Percentiles rank a stretch among this genome's conserved stretches.
Conservation (phyloP, 2,329 filamentous ascomycete genomes). For the Cladorrhinum sp. region DNA sequence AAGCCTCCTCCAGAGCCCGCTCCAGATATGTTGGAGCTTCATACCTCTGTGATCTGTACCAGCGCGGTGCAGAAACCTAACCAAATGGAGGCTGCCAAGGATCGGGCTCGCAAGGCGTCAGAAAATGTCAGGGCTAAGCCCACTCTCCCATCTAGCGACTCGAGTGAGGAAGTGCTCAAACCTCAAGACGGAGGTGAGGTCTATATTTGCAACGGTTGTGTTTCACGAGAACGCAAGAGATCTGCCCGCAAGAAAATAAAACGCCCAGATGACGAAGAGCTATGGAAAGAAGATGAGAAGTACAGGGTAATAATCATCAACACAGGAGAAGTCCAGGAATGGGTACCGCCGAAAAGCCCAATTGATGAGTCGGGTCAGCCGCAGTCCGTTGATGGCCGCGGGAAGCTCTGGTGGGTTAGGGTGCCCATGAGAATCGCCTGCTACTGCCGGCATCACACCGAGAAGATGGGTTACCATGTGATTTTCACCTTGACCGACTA, state of each 20-base stretch:
- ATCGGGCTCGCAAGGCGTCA: constrained; percentile 47
- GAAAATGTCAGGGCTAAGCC: constrained; percentile 23
- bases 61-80: constrained; percentile 80
- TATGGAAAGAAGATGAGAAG: constrained; percentile 77
- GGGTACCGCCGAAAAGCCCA: constrained; percentile 54
- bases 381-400: constrained; percentile 48
- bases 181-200: constrained; percentile 91
- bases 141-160: constrained; percentile 26
- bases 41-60: constrained; percentile 82
- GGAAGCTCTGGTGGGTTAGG: constrained; percentile 49
- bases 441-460: constrained; percentile 91
- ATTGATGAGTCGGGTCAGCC: constrained; percentile 11
- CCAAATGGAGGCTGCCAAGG: constrained; percentile 65
- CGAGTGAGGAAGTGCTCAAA: constrained; percentile 39
- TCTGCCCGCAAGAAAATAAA: constrained; percentile 89
- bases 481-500: constrained; percentile 93
- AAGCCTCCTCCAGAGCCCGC: constrained; percentile 65
- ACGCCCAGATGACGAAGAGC: constrained; percentile 86
- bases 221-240: constrained; percentile 84
- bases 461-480: constrained; percentile 87
- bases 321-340: constrained; percentile 81
- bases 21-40: constrained; percentile 74
- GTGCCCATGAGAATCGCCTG: constrained; percentile 95
- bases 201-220: constrained; percentile 87
- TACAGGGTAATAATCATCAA: constrained; percentile 89